phyloP scores from a whole-genome alignment of 108 stramenopile genomes.

The Cylindrotheca fusiformis region DNA sequence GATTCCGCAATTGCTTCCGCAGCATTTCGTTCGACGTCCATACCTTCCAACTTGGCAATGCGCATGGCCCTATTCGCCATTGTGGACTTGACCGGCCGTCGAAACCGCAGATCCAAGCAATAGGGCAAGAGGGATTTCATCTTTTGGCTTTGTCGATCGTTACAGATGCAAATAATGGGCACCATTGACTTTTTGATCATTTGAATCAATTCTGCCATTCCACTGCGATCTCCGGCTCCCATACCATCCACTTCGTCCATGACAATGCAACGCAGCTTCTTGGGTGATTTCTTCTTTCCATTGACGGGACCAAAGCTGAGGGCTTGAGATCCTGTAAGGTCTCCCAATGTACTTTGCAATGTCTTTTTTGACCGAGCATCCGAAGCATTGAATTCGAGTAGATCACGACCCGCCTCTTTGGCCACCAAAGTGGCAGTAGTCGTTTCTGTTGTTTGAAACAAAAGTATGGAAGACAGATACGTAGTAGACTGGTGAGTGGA shows the following conservation, averaged over 20 bases:
- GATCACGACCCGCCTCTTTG: constrained; percentile 79
- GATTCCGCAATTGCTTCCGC: constrained; percentile 94
- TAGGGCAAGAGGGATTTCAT: constrained; percentile 83
- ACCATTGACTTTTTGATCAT: constrained; percentile 94
- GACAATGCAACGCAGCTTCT: constrained; percentile 77
- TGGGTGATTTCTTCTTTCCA: background rate
- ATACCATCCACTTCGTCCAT: constrained; percentile 99
- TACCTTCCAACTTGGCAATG: constrained; percentile 81
- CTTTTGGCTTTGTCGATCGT: constrained; percentile 92
- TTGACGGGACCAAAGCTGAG: constrained; percentile 29
- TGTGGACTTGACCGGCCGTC: constrained; percentile 73
- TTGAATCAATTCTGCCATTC: constrained; percentile 91
- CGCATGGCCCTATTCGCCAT: constrained; percentile 79
- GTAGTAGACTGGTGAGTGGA: background rate
- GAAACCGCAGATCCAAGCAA: constrained; percentile 91
- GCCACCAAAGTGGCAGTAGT: constrained; percentile 92
- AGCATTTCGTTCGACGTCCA: constrained; percentile 85
- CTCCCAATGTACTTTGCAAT: constrained; percentile 59
- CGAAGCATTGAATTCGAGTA: constrained; percentile 95
- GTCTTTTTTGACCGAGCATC: constrained; percentile 92
- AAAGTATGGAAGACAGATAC: background rate
- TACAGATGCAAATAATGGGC: constrained; percentile 99
- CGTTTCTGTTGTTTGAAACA: constrained; percentile 44
- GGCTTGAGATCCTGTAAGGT: constrained; percentile 74
- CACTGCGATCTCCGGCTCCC: constrained; percentile 92